These are phyloP conservation scores for Seiridium cupressi DNA, from an alignment of 2,329 filamentous ascomycete genomes.

Conservation along the genomic window DNA sequence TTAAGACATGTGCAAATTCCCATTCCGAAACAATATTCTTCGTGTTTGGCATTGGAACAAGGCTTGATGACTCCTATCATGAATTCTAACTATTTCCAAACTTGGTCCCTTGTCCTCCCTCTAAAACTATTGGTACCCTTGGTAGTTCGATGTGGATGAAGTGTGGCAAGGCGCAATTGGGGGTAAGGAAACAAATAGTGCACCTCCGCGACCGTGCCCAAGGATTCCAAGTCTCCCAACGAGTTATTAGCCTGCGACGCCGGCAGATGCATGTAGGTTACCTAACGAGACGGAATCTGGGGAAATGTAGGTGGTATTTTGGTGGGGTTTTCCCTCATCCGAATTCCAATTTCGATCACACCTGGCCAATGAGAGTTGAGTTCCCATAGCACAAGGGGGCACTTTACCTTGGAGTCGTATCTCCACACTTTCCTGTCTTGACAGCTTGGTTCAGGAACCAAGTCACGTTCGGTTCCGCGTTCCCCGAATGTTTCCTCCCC, in stretches of 20 bases:
- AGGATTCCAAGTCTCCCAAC: no score
- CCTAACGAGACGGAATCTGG: background rate
- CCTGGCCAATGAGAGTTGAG: background rate
- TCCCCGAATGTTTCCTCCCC: background rate
- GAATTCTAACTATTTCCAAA: no score
- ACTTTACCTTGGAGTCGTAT: background rate
- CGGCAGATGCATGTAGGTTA: background rate
- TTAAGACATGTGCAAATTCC: no score
- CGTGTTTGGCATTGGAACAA: no score
- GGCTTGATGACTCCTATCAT: no score
- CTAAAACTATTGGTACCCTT: no score
- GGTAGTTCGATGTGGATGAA: no score
- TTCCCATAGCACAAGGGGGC: background rate
- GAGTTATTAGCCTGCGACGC: background rate
- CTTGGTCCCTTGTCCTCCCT: no score
- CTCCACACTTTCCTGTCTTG: background rate
- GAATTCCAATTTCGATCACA: background rate
- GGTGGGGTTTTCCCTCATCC: background rate
- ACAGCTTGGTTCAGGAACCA: background rate
- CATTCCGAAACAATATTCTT: no score
- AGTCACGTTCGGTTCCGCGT: constrained; percentile 1
- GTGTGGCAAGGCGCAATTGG: no score
- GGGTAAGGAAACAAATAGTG: no score
- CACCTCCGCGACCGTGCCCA: no score
- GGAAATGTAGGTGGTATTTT: background rate